Conservation (phyloP, 805 yeast species). For the Barnettozyma siamensis region DNA sequence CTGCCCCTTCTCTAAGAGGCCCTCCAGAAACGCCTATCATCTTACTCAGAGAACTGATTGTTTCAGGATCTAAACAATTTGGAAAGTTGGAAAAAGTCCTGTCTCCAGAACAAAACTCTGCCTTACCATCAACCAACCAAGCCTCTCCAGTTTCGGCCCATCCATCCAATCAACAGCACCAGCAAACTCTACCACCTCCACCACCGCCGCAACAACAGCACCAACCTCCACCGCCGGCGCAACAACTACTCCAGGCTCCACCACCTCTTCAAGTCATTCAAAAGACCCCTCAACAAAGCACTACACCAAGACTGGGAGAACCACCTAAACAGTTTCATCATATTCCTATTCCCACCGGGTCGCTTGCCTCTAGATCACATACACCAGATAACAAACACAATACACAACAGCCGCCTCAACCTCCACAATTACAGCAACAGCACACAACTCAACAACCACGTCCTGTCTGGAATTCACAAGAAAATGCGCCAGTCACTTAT, state of each 20-base stretch:
- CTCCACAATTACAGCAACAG: slow-evolving; percentile 7
- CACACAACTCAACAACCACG: slow-evolving; percentile 1
- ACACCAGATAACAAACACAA: slow-evolving; percentile 10
- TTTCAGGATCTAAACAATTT: slow-evolving; percentile 15
- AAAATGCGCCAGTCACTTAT: neutral
- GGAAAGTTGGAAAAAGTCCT: slow-evolving; percentile 3
- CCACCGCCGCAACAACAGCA: slow-evolving; percentile 2
- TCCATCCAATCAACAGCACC: neutral
- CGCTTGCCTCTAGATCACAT: slow-evolving; percentile 14
- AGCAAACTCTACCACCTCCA: slow-evolving; percentile 1
- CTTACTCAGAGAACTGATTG: slow-evolving; percentile 28
- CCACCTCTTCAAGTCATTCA: neutral
- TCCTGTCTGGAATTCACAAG: neutral
- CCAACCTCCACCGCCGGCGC: slow-evolving; percentile 1
- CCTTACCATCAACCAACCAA: neutral
- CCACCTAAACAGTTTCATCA: slow-evolving; percentile 23
- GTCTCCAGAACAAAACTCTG: slow-evolving; percentile 2
- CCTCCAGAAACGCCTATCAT: slow-evolving; percentile 43
- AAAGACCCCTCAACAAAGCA: neutral
- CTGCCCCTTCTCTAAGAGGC: slow-evolving; percentile 38
- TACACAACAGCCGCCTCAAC: slow-evolving; percentile 4
- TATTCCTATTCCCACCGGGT: slow-evolving; percentile 22
- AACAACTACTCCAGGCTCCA: neutral
- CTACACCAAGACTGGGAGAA: slow-evolving; percentile 8
- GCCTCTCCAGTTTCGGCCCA: slow-evolving; percentile 3